phyloP scores from a whole-genome alignment of 73 alveolate species.

The Tetrahymena thermophila region DNA sequence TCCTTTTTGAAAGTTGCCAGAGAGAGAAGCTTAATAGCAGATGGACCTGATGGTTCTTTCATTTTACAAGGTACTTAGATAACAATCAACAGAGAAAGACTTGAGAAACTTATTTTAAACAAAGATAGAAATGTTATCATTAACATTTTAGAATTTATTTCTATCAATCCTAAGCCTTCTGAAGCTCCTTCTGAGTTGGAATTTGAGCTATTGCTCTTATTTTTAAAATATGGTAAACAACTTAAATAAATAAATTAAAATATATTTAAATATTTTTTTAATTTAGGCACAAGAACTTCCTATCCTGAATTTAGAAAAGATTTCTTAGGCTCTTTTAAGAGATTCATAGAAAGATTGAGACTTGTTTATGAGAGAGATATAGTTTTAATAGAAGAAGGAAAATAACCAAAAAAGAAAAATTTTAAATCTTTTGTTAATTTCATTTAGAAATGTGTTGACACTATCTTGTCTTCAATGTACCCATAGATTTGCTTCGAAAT shows the following conservation, averaged over 20 bases:
- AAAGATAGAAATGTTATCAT: not conserved
- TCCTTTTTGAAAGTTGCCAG: not conserved
- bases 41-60: not conserved
- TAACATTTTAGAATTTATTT: not conserved
- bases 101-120: not conserved
- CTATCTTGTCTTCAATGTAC: not conserved
- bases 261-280: not conserved
- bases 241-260: not conserved
- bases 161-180: not conserved
- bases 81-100: not conserved
- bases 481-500: not conserved
- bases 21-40: not conserved
- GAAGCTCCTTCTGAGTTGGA: not conserved
- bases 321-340: not conserved
- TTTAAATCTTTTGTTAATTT: not conserved
- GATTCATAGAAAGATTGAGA: not conserved
- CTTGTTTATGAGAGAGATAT: not conserved
- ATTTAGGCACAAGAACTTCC: not conserved
- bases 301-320: not conserved
- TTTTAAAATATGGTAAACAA: not conserved
- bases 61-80: not conserved
- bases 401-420: not conserved
- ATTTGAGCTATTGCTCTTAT: not conserved
- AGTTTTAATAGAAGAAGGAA: not conserved
- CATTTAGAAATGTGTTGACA: not conserved